Percentiles rank a stretch among this genome's conserved stretches.
Evolutionary conservation across 768 basidiomycete species (phyloP).

Genomic region (Serendipita sp.): DNA sequence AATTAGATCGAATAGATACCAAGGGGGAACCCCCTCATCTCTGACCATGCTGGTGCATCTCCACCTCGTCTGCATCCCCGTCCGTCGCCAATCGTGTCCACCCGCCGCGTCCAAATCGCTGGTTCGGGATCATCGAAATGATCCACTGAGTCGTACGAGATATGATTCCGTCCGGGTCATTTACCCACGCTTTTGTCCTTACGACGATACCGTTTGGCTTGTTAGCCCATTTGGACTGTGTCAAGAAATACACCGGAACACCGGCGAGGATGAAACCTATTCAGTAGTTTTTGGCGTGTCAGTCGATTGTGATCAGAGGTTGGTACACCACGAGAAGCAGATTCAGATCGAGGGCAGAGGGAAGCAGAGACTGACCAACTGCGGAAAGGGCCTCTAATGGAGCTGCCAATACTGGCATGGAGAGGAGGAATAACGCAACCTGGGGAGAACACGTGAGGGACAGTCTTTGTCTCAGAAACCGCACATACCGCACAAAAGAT

Average conservation of each 20-base stretch:
- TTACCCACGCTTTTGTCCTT: slow-evolving; percentile 6
- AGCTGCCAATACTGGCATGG: slow-evolving; percentile 89
- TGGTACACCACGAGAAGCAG: not conserved
- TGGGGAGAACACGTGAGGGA: slow-evolving; percentile 15
- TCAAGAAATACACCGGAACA: slow-evolving; percentile 69
- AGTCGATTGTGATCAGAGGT: not conserved
- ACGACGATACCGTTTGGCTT: slow-evolving; percentile 7
- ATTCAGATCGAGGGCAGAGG: not conserved
- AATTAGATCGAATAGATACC: not conserved
- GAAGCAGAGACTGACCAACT: slow-evolving; percentile 37
- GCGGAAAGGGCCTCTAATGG: slow-evolving; percentile 78
- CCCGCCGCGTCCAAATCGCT: slow-evolving; percentile 39
- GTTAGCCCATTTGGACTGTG: slow-evolving; percentile 20
- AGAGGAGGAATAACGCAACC: slow-evolving; percentile 79
- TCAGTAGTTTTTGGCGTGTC: not conserved
- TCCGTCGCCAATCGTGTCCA: slow-evolving; percentile 68
- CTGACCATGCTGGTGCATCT: slow-evolving; percentile 33
- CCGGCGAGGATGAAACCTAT: slow-evolving; percentile 65
- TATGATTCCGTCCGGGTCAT: too few relatives aligned
- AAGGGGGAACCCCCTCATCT: not conserved
- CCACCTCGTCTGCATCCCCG: slow-evolving; percentile 49
- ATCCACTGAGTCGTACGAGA: slow-evolving; percentile 10
- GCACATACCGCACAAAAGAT: slow-evolving; percentile 66
- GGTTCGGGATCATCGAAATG: slow-evolving; percentile 34
- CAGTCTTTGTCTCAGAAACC: slow-evolving; percentile 8